Evolutionary conservation across 2,329 filamentous ascomycete genomes (phyloP).

Genomic region (Colletotrichum destructivum): DNA sequence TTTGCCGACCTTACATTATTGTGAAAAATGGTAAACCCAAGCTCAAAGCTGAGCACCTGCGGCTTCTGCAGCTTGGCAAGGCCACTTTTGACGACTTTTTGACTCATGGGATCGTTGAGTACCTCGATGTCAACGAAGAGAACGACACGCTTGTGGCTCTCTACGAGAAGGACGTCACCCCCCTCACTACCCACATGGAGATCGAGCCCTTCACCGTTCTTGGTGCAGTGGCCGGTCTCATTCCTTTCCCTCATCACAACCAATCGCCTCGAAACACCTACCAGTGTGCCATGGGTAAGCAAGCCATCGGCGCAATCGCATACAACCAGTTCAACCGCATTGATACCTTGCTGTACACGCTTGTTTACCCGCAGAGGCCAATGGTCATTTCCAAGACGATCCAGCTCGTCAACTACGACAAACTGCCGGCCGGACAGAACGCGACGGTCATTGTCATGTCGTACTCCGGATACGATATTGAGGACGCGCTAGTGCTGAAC

Average conservation of each 20-base stretch:
- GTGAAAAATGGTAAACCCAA: slow-evolving; percentile 90
- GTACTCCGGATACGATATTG: slow-evolving; percentile 99
- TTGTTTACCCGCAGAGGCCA: slow-evolving; percentile 97
- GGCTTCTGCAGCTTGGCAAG: slow-evolving; percentile 84
- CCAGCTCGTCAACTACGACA: slow-evolving; percentile 96
- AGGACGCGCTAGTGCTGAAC: slow-evolving; percentile 96
- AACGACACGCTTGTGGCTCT: slow-evolving; percentile 95
- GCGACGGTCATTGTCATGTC: slow-evolving; percentile 99
- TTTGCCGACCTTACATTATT: slow-evolving; percentile 95
- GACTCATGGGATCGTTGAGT: slow-evolving; percentile 91
- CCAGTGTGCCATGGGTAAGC: slow-evolving; percentile 99
- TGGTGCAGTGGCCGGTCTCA: slow-evolving; percentile 94
- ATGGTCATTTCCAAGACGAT: slow-evolving; percentile 99
- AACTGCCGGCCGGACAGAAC: slow-evolving; percentile 95
- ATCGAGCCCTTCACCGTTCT: slow-evolving; percentile 98
- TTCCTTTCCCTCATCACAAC: slow-evolving; percentile 98
- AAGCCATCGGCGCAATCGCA: slow-evolving; percentile 98
- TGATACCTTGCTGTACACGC: slow-evolving; percentile 94
- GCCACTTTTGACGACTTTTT: slow-evolving; percentile 96
- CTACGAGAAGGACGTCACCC: slow-evolving; percentile 87
- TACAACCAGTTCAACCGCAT: slow-evolving; percentile 99
- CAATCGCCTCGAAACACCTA: slow-evolving; percentile 99
- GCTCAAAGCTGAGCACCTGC: slow-evolving; percentile 83
- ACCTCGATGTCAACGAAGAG: slow-evolving; percentile 98
- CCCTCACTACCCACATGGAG: slow-evolving; percentile 92